Evolutionary conservation across 2,329 filamentous ascomycete genomes (phyloP).

Genomic region (Pyrenochaeta sp.): DNA sequence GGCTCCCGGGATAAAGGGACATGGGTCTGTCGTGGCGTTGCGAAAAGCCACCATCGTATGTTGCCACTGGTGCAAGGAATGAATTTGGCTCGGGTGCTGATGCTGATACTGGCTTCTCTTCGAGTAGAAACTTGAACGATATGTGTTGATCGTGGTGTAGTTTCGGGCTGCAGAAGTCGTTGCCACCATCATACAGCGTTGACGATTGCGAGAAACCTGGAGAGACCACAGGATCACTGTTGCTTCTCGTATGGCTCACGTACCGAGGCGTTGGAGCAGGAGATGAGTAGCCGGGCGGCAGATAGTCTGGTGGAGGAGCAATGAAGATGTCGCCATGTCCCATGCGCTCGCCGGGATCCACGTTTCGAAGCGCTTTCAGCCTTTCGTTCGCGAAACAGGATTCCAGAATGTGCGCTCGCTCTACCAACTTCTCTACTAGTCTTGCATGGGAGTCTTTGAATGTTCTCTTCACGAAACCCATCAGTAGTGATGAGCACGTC

Average conservation of each 20-base stretch:
- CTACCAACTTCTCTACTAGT: slow-evolving; percentile 65
- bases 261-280: slow-evolving; percentile 18
- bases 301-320: slow-evolving; percentile 44
- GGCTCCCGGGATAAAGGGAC: slow-evolving; percentile 16
- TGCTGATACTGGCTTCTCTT: slow-evolving; percentile 15
- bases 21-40: slow-evolving; percentile 13
- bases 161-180: slow-evolving; percentile 13
- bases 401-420: slow-evolving; percentile 46
- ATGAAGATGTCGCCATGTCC: slow-evolving; percentile 45
- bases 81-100: slow-evolving; percentile 20
- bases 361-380: slow-evolving; percentile 36
- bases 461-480: slow-evolving; percentile 80
- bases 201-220: slow-evolving; percentile 28
- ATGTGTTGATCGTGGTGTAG: slow-evolving; percentile 12
- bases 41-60: slow-evolving; percentile 24
- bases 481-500: slow-evolving; percentile 78
- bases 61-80: slow-evolving; percentile 31
- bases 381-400: slow-evolving; percentile 43
- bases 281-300: slow-evolving; percentile 13
- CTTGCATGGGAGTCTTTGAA: slow-evolving; percentile 76
- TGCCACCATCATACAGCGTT: slow-evolving; percentile 19
- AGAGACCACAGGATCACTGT: slow-evolving; percentile 29
- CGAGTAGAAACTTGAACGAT: slow-evolving; percentile 19
- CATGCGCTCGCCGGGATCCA: slow-evolving; percentile 41
- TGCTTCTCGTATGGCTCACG: slow-evolving; percentile 24